Evolutionary conservation across 108 stramenopile genomes (phyloP), one percentile per base, ranked within the genome.

Genomic region (Nitzschia sp.): DNA sequence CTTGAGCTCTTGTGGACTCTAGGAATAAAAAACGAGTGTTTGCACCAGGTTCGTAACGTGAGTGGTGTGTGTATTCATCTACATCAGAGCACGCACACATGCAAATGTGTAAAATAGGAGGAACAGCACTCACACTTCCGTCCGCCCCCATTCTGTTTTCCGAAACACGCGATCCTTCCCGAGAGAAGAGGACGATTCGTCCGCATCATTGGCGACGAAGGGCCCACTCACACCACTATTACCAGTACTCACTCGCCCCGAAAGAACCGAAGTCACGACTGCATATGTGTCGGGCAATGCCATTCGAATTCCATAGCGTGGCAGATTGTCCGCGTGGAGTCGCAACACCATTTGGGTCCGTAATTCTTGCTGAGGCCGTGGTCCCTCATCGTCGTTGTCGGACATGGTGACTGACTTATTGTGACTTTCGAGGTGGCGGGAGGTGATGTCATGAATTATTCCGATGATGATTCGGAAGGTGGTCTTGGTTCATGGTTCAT

Each of bases 281-380:
- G 68, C 68, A 31, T 56, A 76, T n/a, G 75, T 63, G 30, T 47
- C 41, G 0, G 75, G 75, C 23, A 36, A 34, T 32, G 33, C 23
- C 30, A 45, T 50, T 8, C 23, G 23, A 2, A 75, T 23, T n/a
- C 75, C 75, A 16, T 56, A 22, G 16, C 68, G 59, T 11, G 75
- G 75, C 21, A 76, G 38, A 46, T 76, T 69, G 9, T 71, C 52
- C 13, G 67, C 75, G 30, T 67, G 56, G 6, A 73, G 25, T 46
- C 68, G 38, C 22, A 69, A 26, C 0, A 30, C 22, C 27, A 69
- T 17, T 5, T n/a, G 23, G 5, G 66, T 56, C 5, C 3, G 22
- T 8, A 68, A 52, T 17, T 68, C 53, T 13, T 41, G 38, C 13
- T 41, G 38, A 6, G 38, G 38, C 13, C 9, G 9, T 6, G 38